A percentile compares a stretch with the other conserved stretches of the same genome.
phyloP scores from a whole-genome alignment of 176 grass and related monocot species.

The Dendrocalamus sinicus region DNA sequence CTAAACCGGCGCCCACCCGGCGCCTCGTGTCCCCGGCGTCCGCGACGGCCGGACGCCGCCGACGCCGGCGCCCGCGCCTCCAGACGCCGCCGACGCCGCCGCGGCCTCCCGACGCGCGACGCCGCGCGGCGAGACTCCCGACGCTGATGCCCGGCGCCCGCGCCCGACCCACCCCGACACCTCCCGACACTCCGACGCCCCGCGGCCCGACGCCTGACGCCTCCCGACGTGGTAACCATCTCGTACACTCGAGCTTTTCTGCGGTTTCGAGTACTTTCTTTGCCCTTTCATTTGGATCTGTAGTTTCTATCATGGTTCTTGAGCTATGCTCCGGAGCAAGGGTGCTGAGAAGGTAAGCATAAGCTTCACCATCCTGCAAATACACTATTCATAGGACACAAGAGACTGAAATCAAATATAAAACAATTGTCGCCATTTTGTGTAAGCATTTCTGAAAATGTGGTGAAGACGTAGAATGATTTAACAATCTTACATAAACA shows the following conservation, averaged over 20 bases:
- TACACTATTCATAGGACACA: slow-evolving; percentile 36
- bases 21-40: too few species aligned
- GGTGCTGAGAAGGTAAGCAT: slow-evolving; percentile 91
- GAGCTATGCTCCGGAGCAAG: slow-evolving; percentile 86
- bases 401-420: slow-evolving; percentile 25
- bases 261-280: slow-evolving; percentile 92
- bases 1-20: too few species aligned
- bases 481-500: background rate
- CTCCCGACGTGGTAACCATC: too few species aligned
- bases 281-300: slow-evolving; percentile 93
- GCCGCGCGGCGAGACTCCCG: too few species aligned
- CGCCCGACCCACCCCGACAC: too few species aligned
- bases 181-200: too few species aligned
- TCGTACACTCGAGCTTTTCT: slow-evolving; percentile 86
- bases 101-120: too few species aligned
- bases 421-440: background rate
- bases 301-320: slow-evolving; percentile 61
- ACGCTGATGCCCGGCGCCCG: too few species aligned
- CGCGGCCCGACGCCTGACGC: too few species aligned
- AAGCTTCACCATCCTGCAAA: slow-evolving; percentile 90
- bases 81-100: too few species aligned
- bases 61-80: too few species aligned
- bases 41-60: too few species aligned
- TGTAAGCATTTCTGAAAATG: background rate
- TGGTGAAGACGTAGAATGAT: background rate